A percentile compares a stretch with the other conserved stretches of the same genome.
phyloP scores from a whole-genome alignment of 2,329 filamentous ascomycete genomes.

The Orbilia blumenaviensis region DNA sequence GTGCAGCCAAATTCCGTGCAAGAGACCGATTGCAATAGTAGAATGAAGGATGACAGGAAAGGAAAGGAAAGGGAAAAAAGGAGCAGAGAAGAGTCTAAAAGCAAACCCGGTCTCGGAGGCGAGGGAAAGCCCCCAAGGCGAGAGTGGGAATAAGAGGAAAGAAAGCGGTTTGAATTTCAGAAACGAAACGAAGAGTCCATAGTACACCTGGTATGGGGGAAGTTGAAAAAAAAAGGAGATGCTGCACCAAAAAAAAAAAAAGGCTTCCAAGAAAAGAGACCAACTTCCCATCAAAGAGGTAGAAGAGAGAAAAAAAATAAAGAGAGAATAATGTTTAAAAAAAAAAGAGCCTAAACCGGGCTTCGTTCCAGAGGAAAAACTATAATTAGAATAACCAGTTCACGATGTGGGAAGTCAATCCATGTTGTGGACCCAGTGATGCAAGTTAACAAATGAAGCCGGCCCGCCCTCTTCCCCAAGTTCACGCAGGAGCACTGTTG shows the following conservation, averaged over 20 bases:
- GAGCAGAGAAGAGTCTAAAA: conserved; percentile 10
- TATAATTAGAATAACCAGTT: no score
- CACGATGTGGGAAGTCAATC: conserved; percentile 44
- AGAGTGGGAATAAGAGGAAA: background rate
- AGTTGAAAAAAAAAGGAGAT: no score
- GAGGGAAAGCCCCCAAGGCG: no score
- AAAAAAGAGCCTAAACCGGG: background rate
- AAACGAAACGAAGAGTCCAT: conserved; percentile 13
- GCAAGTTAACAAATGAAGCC: conserved; percentile 81
- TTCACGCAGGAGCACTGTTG: conserved; percentile 83
- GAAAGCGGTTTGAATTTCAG: background rate
- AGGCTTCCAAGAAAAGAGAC: conserved; percentile 10
- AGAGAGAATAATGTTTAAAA: conserved; percentile 16
- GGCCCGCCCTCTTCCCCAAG: conserved; percentile 80
- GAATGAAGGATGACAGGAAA: no score
- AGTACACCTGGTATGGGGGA: conserved; percentile 45
- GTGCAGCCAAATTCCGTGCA: no score
- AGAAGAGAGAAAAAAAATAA: conserved; percentile 17
- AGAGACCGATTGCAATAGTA: no score
- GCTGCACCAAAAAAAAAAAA: conserved; percentile 38
- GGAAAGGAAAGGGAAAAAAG: background rate
- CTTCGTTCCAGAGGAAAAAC: no score
- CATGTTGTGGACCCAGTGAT: conserved; percentile 59
- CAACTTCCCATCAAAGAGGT: background rate
- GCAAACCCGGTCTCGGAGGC: no score